Evolutionary conservation across 2,329 filamentous ascomycete genomes (phyloP), one percentile per base, ranked within the genome.

Genomic region (Colletotrichum siamense): DNA sequence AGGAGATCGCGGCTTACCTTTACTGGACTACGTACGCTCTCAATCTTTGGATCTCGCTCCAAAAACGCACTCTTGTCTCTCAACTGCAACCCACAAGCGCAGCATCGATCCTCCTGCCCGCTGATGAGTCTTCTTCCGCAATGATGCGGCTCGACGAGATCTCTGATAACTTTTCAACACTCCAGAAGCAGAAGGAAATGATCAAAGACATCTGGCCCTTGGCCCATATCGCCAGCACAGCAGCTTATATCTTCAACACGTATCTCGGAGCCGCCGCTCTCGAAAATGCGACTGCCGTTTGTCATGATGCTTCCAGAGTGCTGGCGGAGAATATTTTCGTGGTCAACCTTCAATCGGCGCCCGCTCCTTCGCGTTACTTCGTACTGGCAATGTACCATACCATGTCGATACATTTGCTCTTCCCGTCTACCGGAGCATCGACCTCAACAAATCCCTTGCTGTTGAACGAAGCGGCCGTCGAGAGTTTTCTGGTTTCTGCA

Each of bases 21-120:
- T 85, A 85, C 80, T 87, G 85, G 85, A 81, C 84, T 6, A 83
- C 84, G 2, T 84, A 84, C 71, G 82, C 84, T 1, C 79, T 85
- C n/a, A 83, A 81, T 36, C 80, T 86, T 9, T 87, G 85, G 85
- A 79, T 79, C 8, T 86, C 81, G 34, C 79, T 86, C 49, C 85
- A 87, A 71, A 82, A 81, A 73, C 82, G 83, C 61, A 75, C 16
- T 28, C 1, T 9, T 59, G 10, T 59, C 55, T 28, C 55, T 26
- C 55, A 28, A 10, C 26, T 28, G 9, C 55, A 26, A 59, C 24
- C 15, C 3, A 28, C 55, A 59, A 28, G 24, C 24, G 22, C 24
- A 28, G 16, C 55, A 9, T 59, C 55, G 4, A 59, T 28, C 13
- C 26, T 59, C 55, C 24, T 59, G 2, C 55, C 55, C 13, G 26